Base-by-base conservation (phyloP, 2,329 filamentous ascomycete species). In the Penicillium corylophilum region DNA sequence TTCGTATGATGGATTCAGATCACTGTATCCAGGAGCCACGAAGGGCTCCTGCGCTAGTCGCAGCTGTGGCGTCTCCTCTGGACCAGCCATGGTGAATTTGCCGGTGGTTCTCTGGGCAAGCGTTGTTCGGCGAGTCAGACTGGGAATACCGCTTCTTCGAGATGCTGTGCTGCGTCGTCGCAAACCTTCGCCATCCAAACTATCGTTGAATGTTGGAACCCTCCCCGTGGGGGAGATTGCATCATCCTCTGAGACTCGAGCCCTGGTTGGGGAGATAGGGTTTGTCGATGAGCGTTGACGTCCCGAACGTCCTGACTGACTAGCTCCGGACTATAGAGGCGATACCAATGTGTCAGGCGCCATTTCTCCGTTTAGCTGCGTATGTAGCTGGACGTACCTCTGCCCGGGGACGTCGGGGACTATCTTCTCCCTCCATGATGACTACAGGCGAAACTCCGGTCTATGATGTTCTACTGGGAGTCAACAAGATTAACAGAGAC, bases 1-100 rank as follows among this genome's bases (percentile, higher is more conserved):
- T 28, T 80, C 79, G 52, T 82, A 82, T 26, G 77, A 74, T 2
- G 80, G 80, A 46, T 83, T 82, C 3, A 82, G 68, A 10, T 78
- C 71, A 10, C 71, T 70, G 54, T 82, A 82, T 3, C 78, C 77
- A n/a, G 79, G 77, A 33, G 80, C 76, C n/a, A 82, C 74, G 35
- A 76, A 77, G 1, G 75, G 72, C 49, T 76, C 71, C 31, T 77
- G 74, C 2, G 70, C 61, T 39, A 59, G 47, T 1, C 60, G 59
- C 36, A 69, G 24, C 42, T 70, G 67, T 1, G 65, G 49, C 1
- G 62, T 67, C 18, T 68, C 66, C 1, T 70, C 67, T 2, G 68
- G 65, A 0, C 68, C 68, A 6, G 61, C 68, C 20, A 69, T 52
- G 1, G 68, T 69, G 50, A 70, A 70, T 12, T 58, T 61, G 2